Conservation (phyloP, 257 asterid species). For the Nicotiana obtusifolia region DNA sequence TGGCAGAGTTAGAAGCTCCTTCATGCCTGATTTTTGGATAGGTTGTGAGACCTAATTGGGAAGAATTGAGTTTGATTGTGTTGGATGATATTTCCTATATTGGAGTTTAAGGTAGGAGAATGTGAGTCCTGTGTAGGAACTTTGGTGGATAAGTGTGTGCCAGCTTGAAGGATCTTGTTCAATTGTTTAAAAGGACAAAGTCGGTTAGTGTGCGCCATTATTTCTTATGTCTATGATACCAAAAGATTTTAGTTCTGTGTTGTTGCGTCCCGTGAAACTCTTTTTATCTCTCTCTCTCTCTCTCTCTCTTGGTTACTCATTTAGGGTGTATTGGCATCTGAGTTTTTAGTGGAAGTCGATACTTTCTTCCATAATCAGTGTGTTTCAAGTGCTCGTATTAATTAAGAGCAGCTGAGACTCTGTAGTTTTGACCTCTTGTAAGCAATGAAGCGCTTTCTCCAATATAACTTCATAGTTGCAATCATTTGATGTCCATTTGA, state of each 20-base stretch:
- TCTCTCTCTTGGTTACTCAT: not conserved
- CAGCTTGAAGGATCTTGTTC: not conserved
- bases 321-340: not conserved
- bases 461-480: not conserved
- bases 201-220: not conserved
- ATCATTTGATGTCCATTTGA: not conserved
- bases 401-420: not conserved
- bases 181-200: not conserved
- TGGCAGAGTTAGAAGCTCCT: not conserved
- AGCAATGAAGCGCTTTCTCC: not conserved
- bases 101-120: not conserved
- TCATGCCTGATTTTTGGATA: not conserved
- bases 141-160: not conserved
- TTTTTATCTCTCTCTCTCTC: not conserved
- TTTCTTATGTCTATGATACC: not conserved
- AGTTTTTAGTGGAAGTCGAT: not conserved
- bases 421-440: not conserved
- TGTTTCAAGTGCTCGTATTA: not conserved
- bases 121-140: not conserved
- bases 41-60: not conserved
- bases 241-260: not conserved
- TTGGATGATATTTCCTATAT: not conserved
- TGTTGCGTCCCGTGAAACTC: not conserved
- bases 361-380: not conserved
- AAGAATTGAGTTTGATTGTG: constrained; percentile 1